These are phyloP conservation scores for Yarrowia sp. DNA, from an alignment of 805 yeast genomes.

Conservation along the genomic window DNA sequence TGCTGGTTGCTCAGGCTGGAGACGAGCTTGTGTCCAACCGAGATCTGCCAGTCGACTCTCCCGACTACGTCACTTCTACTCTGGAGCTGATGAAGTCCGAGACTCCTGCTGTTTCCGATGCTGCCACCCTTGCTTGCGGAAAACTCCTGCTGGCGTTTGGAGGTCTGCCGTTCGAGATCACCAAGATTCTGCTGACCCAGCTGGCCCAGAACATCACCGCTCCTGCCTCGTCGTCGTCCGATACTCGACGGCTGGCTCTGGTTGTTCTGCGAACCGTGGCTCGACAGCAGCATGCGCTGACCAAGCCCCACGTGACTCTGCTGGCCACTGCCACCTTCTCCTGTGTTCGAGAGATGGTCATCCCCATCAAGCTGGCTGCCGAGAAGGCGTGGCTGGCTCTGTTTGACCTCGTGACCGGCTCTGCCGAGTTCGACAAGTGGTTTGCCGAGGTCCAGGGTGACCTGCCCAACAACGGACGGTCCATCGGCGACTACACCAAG, in stretches of 20 bases:
- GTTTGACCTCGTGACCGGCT: constrained; percentile 74
- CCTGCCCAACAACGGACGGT: constrained; percentile 56
- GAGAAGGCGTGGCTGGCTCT: constrained; percentile 84
- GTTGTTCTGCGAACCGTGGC: constrained; percentile 79
- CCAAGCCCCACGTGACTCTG: constrained; percentile 61
- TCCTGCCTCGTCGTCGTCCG: constrained; percentile 69
- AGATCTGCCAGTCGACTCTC: constrained; percentile 14
- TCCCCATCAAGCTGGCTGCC: constrained; percentile 92
- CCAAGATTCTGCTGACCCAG: constrained; percentile 56
- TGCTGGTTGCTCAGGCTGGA: constrained; percentile 41
- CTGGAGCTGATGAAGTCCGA: constrained; percentile 56
- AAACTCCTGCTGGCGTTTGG: constrained; percentile 68
- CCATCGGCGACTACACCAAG: constrained; percentile 85
- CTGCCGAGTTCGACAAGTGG: constrained; percentile 69
- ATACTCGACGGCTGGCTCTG: constrained; percentile 79
- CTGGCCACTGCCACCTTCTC: constrained; percentile 78
- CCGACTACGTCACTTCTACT: constrained; percentile 13
- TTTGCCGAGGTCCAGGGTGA: constrained; percentile 51
- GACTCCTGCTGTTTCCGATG: constrained; percentile 67
- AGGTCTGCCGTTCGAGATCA: constrained; percentile 51
- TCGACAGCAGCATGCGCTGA: constrained; percentile 60
- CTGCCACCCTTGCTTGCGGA: constrained; percentile 80
- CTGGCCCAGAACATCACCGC: constrained; percentile 58
- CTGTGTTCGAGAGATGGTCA: constrained; percentile 83
- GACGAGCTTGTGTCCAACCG: constrained; percentile 8